A percentile compares a stretch with the other conserved stretches of the same genome.
Conservation (phyloP, 176 grass and related monocot genomes). For the Bonia amplexicaulis region DNA sequence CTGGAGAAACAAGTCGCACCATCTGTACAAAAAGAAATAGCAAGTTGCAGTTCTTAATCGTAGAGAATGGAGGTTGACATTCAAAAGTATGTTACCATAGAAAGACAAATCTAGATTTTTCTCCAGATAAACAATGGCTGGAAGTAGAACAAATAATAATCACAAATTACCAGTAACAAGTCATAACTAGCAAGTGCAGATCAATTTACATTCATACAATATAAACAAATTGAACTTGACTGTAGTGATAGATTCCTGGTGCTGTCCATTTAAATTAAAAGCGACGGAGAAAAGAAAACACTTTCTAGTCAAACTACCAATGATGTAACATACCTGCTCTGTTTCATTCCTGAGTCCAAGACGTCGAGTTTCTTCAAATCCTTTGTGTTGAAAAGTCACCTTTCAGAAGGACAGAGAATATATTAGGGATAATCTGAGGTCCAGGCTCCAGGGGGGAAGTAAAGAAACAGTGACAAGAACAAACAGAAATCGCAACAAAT, state of each 20-base stretch:
- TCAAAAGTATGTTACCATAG: slow-evolving; percentile 25
- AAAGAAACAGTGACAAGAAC: neutral
- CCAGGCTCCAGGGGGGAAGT: neutral
- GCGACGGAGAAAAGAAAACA: neutral
- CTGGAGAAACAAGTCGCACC: slow-evolving; percentile 71
- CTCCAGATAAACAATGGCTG: neutral
- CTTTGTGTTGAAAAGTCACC: slow-evolving; percentile 95
- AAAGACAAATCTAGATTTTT: neutral
- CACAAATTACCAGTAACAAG: slow-evolving; percentile 3
- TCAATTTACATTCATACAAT: neutral
- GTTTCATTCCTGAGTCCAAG: slow-evolving; percentile 92
- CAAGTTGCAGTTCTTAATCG: neutral
- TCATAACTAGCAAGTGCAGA: neutral
- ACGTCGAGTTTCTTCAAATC: slow-evolving; percentile 91
- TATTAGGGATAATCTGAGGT: neutral
- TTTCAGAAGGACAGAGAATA: slow-evolving; percentile 21
- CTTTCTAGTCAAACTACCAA: neutral
- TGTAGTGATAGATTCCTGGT: neutral
- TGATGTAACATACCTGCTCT: slow-evolving; percentile 53
- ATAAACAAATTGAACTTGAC: neutral
- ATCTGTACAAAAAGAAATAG: slow-evolving; percentile 50
- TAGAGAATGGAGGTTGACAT: neutral
- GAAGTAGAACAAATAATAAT: slow-evolving; percentile 12
- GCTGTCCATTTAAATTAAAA: neutral
- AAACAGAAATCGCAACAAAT: neutral